A percentile compares a stretch with the other conserved stretches of the same genome.
Conservation (phyloP, 192 early-diverging fungal genomes). For the Coemansia sp. region DNA sequence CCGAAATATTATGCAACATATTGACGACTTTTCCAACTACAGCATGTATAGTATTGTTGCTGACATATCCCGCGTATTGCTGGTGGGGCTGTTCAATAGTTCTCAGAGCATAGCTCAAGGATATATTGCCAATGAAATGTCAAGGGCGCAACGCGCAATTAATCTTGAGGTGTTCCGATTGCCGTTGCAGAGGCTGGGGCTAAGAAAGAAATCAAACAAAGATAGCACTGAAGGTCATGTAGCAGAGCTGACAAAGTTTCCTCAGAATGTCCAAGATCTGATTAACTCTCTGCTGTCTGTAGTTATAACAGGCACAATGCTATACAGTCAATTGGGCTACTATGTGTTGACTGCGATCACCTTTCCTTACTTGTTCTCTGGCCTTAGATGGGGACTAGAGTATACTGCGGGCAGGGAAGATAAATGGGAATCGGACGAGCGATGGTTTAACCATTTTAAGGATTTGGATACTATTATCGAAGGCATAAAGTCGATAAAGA, state of each 20-base stretch:
- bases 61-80: background rate
- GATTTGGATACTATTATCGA: conserved; percentile 9
- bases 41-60: conserved; percentile 24
- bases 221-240: background rate
- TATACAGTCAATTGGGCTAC: conserved; percentile 30
- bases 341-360: conserved; percentile 23
- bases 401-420: background rate
- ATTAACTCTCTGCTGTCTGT: background rate
- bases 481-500: conserved; percentile 34
- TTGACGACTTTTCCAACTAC: conserved; percentile 18
- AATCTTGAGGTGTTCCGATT: conserved; percentile 33
- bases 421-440: too few species aligned
- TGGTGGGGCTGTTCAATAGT: background rate
- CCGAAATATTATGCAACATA: conserved; percentile 18
- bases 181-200: conserved; percentile 16
- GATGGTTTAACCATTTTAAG: background rate
- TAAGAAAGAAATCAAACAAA: conserved; percentile 1
- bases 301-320: background rate
- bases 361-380: background rate
- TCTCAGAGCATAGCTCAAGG: background rate
- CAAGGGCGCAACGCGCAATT: conserved; percentile 9
- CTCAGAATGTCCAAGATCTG: background rate
- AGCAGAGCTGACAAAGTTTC: background rate
- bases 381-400: background rate
- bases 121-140: background rate